Conservation (phyloP, 306 rosid species). For the Glycine soja region DNA sequence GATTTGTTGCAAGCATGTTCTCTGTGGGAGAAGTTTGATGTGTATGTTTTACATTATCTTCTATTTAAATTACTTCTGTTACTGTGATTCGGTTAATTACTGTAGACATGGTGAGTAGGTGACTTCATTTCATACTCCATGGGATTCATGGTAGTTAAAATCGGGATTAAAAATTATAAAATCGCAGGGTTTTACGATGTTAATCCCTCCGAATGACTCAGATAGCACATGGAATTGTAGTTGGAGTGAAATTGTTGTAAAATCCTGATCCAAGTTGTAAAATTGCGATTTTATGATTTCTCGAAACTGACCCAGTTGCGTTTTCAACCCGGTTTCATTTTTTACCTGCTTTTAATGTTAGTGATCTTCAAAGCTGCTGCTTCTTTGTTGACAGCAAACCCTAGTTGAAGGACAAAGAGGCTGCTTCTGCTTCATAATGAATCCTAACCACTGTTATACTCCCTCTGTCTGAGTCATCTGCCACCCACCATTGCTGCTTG, state of each 20-base stretch:
- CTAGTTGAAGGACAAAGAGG: not conserved
- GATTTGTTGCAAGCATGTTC: constrained; percentile 95
- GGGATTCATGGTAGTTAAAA: not conserved
- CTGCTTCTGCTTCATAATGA: not conserved
- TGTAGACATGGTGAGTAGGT: constrained; percentile 33
- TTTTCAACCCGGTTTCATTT: not conserved
- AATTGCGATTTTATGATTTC: not conserved
- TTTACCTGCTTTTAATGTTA: not conserved
- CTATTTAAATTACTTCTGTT: constrained; percentile 41
- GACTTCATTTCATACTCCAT: not conserved
- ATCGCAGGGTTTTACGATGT: not conserved
- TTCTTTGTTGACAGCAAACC: not conserved
- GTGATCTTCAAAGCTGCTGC: not conserved
- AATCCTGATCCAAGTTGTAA: not conserved
- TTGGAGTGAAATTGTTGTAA: not conserved
- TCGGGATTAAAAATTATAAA: not conserved
- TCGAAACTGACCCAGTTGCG: not conserved
- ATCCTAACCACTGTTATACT: not conserved
- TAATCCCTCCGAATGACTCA: not conserved
- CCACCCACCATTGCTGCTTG: not conserved
- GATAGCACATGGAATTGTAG: not conserved
- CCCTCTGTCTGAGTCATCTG: not conserved
- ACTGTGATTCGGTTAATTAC: constrained; percentile 12
- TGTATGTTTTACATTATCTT: constrained; percentile 64
- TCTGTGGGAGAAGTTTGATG: constrained; percentile 97